Conservation (phyloP, 164 flowering plant genomes). For the Vitis rupestris region DNA sequence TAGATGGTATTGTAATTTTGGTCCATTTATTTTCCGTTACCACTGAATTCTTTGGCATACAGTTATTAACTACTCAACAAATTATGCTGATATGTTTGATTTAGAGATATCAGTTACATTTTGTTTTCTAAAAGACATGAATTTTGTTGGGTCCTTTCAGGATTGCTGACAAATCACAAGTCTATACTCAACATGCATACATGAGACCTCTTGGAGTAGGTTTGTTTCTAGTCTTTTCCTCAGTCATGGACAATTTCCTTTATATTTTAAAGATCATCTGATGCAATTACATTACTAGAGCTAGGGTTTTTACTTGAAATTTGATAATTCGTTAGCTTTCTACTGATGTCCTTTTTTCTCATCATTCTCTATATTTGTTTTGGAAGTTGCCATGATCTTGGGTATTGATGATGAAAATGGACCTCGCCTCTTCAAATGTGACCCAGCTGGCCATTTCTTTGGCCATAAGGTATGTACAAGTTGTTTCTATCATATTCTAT, state of each 20-base stretch:
- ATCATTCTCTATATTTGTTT: slow-evolving; percentile 8
- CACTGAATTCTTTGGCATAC: too few species aligned
- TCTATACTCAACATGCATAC: slow-evolving; percentile 97
- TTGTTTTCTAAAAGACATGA: neutral
- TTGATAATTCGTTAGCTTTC: neutral
- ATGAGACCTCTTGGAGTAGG: slow-evolving; percentile 99
- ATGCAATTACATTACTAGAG: neutral
- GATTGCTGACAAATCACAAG: slow-evolving; percentile 98
- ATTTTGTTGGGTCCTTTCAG: slow-evolving; percentile 31
- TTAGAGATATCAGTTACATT: neutral
- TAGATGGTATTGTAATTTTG: slow-evolving; percentile 54
- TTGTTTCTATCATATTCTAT: neutral
- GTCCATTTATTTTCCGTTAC: too few species aligned
- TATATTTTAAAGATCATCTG: neutral
- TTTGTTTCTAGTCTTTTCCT: slow-evolving; percentile 25
- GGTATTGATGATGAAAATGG: slow-evolving; percentile 96
- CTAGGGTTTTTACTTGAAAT: neutral
- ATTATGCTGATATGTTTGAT: too few species aligned
- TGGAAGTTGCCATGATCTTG: slow-evolving; percentile 86
- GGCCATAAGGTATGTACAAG: slow-evolving; percentile 80
- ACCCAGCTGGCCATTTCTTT: slow-evolving; percentile 96
- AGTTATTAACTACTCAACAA: too few species aligned
- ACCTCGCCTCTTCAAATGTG: slow-evolving; percentile 92
- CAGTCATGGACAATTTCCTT: neutral
- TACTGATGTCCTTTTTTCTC: neutral